phyloP scores from a whole-genome alignment of 2,329 filamentous ascomycete species.

The Juglanconis juglandina region DNA sequence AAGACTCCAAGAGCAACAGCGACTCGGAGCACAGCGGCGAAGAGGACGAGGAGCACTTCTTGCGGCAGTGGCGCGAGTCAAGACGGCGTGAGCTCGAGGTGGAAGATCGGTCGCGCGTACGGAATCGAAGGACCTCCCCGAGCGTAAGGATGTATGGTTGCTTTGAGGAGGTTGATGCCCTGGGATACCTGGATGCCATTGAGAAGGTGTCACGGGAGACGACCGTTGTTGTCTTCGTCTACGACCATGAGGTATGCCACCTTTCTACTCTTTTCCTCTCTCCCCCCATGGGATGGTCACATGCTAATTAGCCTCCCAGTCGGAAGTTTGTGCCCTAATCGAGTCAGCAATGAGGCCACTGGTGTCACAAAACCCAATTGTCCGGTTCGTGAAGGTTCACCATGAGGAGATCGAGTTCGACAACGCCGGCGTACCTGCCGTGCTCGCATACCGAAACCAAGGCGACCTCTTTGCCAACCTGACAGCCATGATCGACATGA shows the following conservation, averaged over 20 bases:
- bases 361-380: slow-evolving; percentile 65
- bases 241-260: slow-evolving; percentile 71
- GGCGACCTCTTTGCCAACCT: slow-evolving; percentile 89
- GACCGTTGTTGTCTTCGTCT: slow-evolving; percentile 88
- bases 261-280: background rate
- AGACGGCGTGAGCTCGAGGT: slow-evolving; percentile 73
- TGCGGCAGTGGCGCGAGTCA: slow-evolving; percentile 80
- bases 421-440: slow-evolving; percentile 77
- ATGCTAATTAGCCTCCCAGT: slow-evolving; percentile 46
- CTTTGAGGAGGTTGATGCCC: slow-evolving; percentile 79
- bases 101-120: slow-evolving; percentile 50
- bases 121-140: slow-evolving; percentile 69
- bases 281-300: background rate
- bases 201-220: slow-evolving; percentile 82
- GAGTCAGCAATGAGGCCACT: slow-evolving; percentile 75
- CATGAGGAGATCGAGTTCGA: slow-evolving; percentile 94
- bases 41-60: slow-evolving; percentile 74
- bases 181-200: slow-evolving; percentile 92
- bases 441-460: slow-evolving; percentile 81
- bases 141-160: slow-evolving; percentile 75
- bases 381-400: slow-evolving; percentile 88
- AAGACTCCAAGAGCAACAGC: slow-evolving; percentile 35
- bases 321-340: slow-evolving; percentile 72
- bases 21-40: slow-evolving; percentile 49
- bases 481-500: slow-evolving; percentile 80